Conservation (phyloP, 305 asterid species). For the Solanum aculeatissimum region DNA sequence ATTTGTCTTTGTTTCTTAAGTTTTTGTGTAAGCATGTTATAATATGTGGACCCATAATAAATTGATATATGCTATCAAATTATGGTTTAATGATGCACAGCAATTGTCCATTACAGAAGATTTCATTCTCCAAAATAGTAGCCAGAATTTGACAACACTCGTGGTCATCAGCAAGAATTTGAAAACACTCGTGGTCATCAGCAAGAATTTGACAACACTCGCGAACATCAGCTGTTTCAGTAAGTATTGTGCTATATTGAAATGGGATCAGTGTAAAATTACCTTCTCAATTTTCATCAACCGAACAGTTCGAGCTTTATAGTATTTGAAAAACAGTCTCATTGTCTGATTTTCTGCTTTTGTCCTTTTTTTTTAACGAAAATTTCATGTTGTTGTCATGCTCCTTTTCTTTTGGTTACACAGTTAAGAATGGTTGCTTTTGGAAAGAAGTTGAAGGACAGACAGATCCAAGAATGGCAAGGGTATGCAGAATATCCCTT, state of each 20-base stretch:
- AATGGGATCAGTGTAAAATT: neutral
- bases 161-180: neutral
- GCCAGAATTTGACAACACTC: neutral
- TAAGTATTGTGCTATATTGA: neutral
- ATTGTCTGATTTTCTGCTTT: neutral
- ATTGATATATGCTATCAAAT: neutral
- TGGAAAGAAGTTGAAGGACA: slow-evolving; percentile 91
- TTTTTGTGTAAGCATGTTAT: neutral
- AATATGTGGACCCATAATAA: neutral
- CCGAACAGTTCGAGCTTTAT: neutral
- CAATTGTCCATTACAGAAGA: neutral
- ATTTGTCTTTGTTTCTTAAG: neutral
- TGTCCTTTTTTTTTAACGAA: neutral
- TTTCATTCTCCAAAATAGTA: neutral
- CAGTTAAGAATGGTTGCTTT: slow-evolving; percentile 86
- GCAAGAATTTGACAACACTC: neutral
- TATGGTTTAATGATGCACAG: neutral
- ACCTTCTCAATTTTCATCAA: neutral
- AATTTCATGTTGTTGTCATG: neutral
- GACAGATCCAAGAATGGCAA: slow-evolving; percentile 92
- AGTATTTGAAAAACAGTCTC: neutral
- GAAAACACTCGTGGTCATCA: neutral
- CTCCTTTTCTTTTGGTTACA: slow-evolving; percentile 2
- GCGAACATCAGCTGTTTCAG: neutral
- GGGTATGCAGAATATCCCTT: slow-evolving; percentile 36